These are phyloP conservation scores for Pseudocercospora crystallina DNA, from an alignment of 2,329 filamentous ascomycete species.

Conservation along the genomic window DNA sequence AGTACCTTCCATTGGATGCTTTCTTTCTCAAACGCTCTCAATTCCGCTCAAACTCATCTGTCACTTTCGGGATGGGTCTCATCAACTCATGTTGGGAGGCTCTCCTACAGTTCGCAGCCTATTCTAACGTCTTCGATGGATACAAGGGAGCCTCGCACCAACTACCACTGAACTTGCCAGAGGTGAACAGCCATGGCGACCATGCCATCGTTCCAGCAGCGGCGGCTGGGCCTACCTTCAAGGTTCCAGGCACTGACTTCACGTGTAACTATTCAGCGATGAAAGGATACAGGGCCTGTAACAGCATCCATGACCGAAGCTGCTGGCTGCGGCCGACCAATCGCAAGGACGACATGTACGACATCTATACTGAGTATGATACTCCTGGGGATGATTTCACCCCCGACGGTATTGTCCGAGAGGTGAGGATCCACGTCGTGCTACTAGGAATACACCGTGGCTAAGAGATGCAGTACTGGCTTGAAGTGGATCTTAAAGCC, in stretches of 20 bases:
- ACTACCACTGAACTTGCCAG: slow-evolving; percentile 12
- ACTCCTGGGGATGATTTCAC: slow-evolving; percentile 18
- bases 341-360: slow-evolving; percentile 20
- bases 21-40: no score
- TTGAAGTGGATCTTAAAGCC: slow-evolving; percentile 41
- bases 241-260: slow-evolving; percentile 18
- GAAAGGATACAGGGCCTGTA: slow-evolving; percentile 19
- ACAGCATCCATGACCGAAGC: slow-evolving; percentile 27
- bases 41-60: slow-evolving; percentile 1
- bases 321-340: slow-evolving; percentile 25
- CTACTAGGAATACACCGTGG: slow-evolving; percentile 24
- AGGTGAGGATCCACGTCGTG: slow-evolving; percentile 9
- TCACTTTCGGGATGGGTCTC: slow-evolving; percentile 12
- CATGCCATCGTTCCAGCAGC: background rate
- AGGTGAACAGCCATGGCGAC: slow-evolving; percentile 2
- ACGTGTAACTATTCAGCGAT: slow-evolving; percentile 18
- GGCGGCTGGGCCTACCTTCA: slow-evolving; percentile 10
- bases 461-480: slow-evolving; percentile 42
- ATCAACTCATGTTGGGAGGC: slow-evolving; percentile 21
- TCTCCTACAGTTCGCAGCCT: slow-evolving; percentile 14
- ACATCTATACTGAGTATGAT: slow-evolving; percentile 34
- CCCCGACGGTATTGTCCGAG: slow-evolving; percentile 29
- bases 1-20: no score
- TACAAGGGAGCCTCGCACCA: background rate
- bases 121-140: slow-evolving; percentile 1